Percentiles rank a stretch among this genome's conserved stretches.
Conservation (phyloP, 2,329 filamentous ascomycete species). For the Colletotrichum australisinense region DNA sequence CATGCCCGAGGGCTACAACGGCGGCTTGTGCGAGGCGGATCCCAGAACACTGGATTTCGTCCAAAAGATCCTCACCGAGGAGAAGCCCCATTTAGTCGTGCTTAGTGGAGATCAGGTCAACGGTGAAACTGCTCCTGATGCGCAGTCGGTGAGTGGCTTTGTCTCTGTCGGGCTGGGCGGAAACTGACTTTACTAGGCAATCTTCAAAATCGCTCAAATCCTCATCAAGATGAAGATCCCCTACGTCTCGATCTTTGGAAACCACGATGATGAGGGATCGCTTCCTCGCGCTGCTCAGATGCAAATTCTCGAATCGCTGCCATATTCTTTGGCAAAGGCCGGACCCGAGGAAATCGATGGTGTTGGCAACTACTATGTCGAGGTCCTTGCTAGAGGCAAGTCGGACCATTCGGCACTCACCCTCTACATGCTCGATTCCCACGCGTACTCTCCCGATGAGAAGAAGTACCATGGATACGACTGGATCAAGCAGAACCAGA, state of each 20-base stretch:
- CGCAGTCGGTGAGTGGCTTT: conserved; percentile 74
- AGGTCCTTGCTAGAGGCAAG: conserved; percentile 83
- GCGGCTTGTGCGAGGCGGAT: conserved; percentile 89
- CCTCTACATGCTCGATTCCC: conserved; percentile 94
- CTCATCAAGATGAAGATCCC: conserved; percentile 90
- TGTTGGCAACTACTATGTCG: conserved; percentile 94
- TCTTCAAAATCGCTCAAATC: conserved; percentile 91
- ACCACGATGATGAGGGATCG: conserved; percentile 94
- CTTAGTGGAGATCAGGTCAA: conserved; percentile 96
- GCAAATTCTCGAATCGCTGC: conserved; percentile 85
- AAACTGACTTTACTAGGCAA: conserved; percentile 64
- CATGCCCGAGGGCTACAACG: conserved; percentile 78
- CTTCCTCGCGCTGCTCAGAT: conserved; percentile 84
- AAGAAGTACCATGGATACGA: conserved; percentile 92
- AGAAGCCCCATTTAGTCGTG: conserved; percentile 93
- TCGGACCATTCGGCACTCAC: conserved; percentile 91
- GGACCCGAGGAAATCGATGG: conserved; percentile 89
- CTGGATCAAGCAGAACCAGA: conserved; percentile 95
- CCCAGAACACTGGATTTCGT: conserved; percentile 92
- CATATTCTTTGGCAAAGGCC: conserved; percentile 87
- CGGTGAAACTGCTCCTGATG: conserved; percentile 90
- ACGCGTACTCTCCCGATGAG: conserved; percentile 92
- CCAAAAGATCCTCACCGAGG: conserved; percentile 84
- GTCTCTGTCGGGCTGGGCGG: not conserved
- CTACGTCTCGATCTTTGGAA: conserved; percentile 94